A percentile compares a stretch with the other conserved stretches of the same genome.
phyloP scores from a whole-genome alignment of 129 eudicot species.

The Calendula officinalis region DNA sequence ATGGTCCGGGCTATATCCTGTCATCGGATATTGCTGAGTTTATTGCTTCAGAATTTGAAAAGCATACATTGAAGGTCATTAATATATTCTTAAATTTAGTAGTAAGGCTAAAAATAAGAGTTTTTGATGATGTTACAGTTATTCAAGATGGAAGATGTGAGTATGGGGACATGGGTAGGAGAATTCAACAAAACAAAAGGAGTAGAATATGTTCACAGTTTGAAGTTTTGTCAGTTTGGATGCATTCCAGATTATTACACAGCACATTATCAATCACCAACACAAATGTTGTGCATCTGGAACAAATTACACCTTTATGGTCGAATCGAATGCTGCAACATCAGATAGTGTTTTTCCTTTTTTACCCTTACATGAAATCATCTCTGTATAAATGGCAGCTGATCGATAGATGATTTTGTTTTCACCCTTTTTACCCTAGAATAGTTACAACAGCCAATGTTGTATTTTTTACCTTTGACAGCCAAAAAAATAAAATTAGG shows the following conservation, averaged over 20 bases:
- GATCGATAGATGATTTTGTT: neutral
- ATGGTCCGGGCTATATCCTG: slow-evolving; percentile 82
- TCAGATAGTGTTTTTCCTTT: slow-evolving; percentile 41
- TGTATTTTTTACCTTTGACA: too few relatives aligned
- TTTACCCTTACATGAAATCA: neutral
- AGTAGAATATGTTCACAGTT: slow-evolving; percentile 53
- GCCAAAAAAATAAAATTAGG: too few relatives aligned
- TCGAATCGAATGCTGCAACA: slow-evolving; percentile 69
- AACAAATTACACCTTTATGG: slow-evolving; percentile 54
- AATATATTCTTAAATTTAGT: too few relatives aligned
- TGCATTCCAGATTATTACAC: slow-evolving; percentile 45
- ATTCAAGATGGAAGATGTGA: slow-evolving; percentile 57
- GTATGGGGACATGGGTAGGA: slow-evolving; percentile 50
- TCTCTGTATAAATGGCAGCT: slow-evolving; percentile 7
- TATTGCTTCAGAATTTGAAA: slow-evolving; percentile 56
- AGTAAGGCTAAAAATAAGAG: too few relatives aligned
- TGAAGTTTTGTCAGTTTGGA: slow-evolving; percentile 50
- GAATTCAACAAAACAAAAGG: slow-evolving; percentile 39
- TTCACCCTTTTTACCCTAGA: too few relatives aligned
- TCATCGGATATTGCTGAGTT: slow-evolving; percentile 75
- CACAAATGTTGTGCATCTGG: slow-evolving; percentile 57
- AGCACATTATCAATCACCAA: slow-evolving; percentile 50
- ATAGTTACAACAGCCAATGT: too few relatives aligned
- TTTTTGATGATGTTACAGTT: slow-evolving; percentile 19
- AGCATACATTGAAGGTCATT: slow-evolving; percentile 59